Conservation (phyloP, 192 early-diverging fungal species). For the Mortierella alpina region DNA sequence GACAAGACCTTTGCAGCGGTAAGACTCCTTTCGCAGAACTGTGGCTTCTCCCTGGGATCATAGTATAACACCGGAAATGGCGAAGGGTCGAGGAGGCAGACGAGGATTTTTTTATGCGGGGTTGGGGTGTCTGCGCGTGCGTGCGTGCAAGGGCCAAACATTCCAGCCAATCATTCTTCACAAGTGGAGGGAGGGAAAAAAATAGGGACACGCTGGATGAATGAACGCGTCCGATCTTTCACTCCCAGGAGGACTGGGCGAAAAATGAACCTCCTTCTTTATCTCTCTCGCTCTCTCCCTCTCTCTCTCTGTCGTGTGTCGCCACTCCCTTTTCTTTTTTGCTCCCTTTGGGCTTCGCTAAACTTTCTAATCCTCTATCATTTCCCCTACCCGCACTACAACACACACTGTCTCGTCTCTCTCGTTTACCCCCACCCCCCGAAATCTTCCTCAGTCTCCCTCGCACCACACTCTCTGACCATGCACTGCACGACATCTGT, state of each 20-base stretch:
- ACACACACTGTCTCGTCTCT: background rate
- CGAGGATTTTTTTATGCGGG: too few species aligned
- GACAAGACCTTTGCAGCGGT: conserved; percentile 56
- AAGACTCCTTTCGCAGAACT: conserved; percentile 1
- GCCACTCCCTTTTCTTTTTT: background rate
- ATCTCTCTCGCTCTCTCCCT: background rate
- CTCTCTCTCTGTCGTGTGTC: background rate
- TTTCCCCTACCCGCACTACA: background rate
- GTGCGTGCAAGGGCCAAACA: background rate
- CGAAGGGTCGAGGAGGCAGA: background rate
- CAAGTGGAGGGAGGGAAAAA: background rate
- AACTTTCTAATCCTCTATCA: background rate
- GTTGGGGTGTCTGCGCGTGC: too few species aligned
- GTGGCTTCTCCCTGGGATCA: background rate
- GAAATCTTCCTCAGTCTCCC: background rate
- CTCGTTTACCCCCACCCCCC: background rate
- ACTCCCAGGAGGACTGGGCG: background rate
- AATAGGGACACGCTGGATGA: background rate
- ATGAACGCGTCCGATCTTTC: background rate
- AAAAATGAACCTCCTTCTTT: background rate
- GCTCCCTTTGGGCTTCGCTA: too few species aligned
- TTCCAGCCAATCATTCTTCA: background rate
- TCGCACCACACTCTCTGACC: background rate
- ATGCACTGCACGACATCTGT: too few species aligned
- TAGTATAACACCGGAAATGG: background rate